Evolutionary conservation across 106 monocot genomes (phyloP).

Genomic region (Triglochin maritima): DNA sequence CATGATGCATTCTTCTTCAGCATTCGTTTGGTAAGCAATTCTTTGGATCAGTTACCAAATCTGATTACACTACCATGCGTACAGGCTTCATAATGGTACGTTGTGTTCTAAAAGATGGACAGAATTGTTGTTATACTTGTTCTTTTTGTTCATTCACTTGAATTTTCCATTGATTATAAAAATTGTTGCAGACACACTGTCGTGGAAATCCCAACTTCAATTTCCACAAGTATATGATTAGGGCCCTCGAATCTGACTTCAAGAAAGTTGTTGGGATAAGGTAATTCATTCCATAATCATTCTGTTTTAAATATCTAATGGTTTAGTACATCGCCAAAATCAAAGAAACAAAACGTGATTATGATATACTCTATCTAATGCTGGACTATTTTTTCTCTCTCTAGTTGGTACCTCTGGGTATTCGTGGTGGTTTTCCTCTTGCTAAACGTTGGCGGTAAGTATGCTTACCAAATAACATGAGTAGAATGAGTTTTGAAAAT

Average conservation of each 20-base stretch:
- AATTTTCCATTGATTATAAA: neutral
- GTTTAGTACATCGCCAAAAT: too few species aligned
- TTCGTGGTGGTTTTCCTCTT: conserved; percentile 66
- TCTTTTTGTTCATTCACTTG: neutral
- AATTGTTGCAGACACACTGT: conserved; percentile 29
- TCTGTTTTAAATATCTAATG: neutral
- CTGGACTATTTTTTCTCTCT: neutral
- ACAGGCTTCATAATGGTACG: conserved; percentile 57
- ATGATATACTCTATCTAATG: too few species aligned
- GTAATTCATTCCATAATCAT: conserved; percentile 7
- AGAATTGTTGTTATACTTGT: neutral
- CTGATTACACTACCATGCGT: conserved; percentile 57
- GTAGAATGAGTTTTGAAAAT: neutral
- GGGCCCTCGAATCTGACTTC: conserved; percentile 53
- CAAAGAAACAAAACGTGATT: too few species aligned
- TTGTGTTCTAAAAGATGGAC: neutral
- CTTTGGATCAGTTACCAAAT: conserved; percentile 54
- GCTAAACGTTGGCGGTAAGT: conserved; percentile 66
- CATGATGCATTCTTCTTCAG: conserved; percentile 16
- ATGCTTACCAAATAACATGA: neutral
- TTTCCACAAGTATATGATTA: conserved; percentile 50
- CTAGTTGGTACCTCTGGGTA: conserved; percentile 77
- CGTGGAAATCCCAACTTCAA: conserved; percentile 31
- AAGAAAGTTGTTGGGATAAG: conserved; percentile 66
- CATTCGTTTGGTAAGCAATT: conserved; percentile 62